Evolutionary conservation across 352 stramenopile species (phyloP), one percentile per base, ranked within the genome.

Genomic region (Pythium aristosporum): DNA sequence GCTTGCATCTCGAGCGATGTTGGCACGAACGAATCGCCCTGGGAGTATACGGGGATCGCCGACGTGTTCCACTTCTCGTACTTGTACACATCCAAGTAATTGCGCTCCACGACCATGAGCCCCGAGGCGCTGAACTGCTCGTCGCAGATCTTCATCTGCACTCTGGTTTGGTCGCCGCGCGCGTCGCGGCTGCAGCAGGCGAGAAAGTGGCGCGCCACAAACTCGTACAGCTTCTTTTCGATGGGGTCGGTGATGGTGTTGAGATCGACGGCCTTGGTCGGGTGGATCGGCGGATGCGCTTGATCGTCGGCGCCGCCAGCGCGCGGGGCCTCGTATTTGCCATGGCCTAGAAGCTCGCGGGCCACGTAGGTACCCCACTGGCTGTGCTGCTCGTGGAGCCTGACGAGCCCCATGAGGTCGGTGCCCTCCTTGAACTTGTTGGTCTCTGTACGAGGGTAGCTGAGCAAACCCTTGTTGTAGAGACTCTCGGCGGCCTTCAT

Each of bases 401-500:
- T 59, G 0, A 98, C 48, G 12, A 98, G 79, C 0, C 44, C 74
- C 52, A 81, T 78, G n/a, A 99, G 71, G 66, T 98, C 92, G 8
- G 91, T 96, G 37, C 87, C 85, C 65, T 92, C 85, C 65, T 98
- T 96, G 76, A 99, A 99, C 54, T 92, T 95, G 79, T 99, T 98
- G 12, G 98, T 99, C 76, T 99, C 98, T 3, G 98, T 99, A 63
- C 98, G 88, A 12, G 98, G 98, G 69, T 99, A 99, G 63, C 89
- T 98, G 62, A 99, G 92, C 25, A 97, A 94, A 23, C 98, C 98
- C 66, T 98, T 92, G 75, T 99, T 97, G 80, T 99, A 99, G 28
- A 99, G 79, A 52, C 79, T 87, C 73, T 99, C 96, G 20, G 96
- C 96, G 5, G 92, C 89, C 57, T 95, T 91, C 97, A 99, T 99